Percentiles rank a stretch among this genome's conserved stretches.
Conservation (phyloP, 108 stramenopile species). For the Skeletonema tropicum region DNA sequence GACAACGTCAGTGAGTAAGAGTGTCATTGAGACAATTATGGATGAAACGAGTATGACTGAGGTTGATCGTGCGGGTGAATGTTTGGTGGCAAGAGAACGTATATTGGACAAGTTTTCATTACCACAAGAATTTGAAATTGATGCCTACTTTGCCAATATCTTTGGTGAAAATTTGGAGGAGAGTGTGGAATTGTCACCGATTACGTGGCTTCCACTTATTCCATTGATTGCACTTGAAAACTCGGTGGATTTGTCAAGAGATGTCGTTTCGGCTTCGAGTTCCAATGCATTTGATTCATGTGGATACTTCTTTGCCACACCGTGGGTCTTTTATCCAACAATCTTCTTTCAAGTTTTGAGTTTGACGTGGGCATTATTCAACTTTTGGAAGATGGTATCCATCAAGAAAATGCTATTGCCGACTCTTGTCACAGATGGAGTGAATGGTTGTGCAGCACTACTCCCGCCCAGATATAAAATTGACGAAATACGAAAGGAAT, state of each 20-base stretch:
- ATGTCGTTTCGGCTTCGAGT: conserved; percentile 32
- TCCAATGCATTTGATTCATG: conserved; percentile 45
- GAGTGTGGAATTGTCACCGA: conserved; percentile 35
- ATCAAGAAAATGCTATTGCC: conserved; percentile 48
- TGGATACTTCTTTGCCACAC: conserved; percentile 41
- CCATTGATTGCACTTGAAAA: conserved; percentile 41
- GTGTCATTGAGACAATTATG: not conserved
- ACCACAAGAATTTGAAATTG: conserved; percentile 29
- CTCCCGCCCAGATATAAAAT: conserved; percentile 40
- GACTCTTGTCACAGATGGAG: conserved; percentile 28
- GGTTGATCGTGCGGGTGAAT: conserved; percentile 27
- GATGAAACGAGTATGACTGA: conserved; percentile 4
- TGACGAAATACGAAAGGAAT: conserved; percentile 16
- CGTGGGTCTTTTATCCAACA: conserved; percentile 28
- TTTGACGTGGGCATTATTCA: conserved; percentile 43
- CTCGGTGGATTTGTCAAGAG: conserved; percentile 37
- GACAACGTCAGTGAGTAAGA: not conserved
- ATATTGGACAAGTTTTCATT: conserved; percentile 20
- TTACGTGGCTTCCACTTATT: conserved; percentile 46
- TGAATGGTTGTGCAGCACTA: conserved; percentile 20
- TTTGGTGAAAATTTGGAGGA: conserved; percentile 50
- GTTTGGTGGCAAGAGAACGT: conserved; percentile 39
- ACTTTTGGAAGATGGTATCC: conserved; percentile 47
- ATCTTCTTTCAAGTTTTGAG: conserved; percentile 3
- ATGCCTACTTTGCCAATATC: conserved; percentile 42